phyloP scores from a whole-genome alignment of 2,329 filamentous ascomycete species.

The Beauveria sp. region DNA sequence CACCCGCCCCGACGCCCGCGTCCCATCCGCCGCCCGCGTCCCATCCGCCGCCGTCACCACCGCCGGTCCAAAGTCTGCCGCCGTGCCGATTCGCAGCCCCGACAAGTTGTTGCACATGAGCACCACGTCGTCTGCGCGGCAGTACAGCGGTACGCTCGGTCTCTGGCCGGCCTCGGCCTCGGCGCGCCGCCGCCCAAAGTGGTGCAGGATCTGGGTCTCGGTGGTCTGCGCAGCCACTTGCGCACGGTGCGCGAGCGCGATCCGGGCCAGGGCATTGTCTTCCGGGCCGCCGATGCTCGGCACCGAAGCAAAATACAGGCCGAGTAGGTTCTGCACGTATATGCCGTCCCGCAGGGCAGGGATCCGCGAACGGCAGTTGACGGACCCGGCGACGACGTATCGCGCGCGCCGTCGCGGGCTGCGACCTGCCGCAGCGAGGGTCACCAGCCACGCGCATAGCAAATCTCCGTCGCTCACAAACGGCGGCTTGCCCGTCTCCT shows the following conservation, averaged over 20 bases:
- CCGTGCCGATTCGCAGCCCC: neutral
- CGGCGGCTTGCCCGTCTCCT: slow-evolving; percentile 16
- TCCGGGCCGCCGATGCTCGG: neutral
- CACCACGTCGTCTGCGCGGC: neutral
- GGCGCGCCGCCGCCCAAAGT: neutral
- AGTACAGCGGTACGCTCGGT: neutral
- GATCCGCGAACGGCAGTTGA: slow-evolving; percentile 15
- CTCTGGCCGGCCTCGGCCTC: neutral
- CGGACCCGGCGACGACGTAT: slow-evolving; percentile 15
- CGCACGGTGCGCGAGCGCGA: neutral
- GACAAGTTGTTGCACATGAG: slow-evolving; percentile 4
- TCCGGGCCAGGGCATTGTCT: neutral
- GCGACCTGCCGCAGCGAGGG: slow-evolving; percentile 8
- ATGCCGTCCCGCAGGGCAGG: neutral
- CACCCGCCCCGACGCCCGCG: neutral
- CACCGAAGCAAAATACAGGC: neutral
- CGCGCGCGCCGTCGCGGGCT: slow-evolving; percentile 10
- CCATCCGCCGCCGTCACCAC: neutral
- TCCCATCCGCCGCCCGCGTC: neutral
- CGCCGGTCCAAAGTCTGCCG: neutral
- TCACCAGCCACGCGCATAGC: slow-evolving; percentile 30
- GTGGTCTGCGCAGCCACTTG: neutral
- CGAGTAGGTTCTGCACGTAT: neutral
- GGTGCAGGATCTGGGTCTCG: neutral
- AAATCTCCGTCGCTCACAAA: slow-evolving; percentile 39